Evolutionary conservation across 2,329 filamentous ascomycete genomes (phyloP).

Genomic region (Verticillium tricorpus): DNA sequence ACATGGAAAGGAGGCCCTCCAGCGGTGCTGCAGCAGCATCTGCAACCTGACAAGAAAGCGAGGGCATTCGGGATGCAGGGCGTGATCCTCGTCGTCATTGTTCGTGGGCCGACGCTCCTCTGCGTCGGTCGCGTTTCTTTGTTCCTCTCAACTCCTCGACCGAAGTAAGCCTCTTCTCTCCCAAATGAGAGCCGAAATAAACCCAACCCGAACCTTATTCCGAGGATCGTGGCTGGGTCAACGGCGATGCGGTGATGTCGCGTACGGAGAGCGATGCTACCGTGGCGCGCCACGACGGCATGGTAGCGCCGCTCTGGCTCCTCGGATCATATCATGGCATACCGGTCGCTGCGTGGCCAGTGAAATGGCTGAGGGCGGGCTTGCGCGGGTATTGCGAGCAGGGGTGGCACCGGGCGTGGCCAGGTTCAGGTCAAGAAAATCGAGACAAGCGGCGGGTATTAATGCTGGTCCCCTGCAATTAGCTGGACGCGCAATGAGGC

Average conservation of each 20-base stretch:
- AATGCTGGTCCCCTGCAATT: background rate
- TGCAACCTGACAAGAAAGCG: background rate
- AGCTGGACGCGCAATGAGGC: background rate
- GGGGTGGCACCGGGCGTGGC: background rate
- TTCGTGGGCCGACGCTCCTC: too few relatives aligned
- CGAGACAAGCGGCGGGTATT: background rate
- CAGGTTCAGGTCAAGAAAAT: background rate
- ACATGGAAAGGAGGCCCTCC: background rate
- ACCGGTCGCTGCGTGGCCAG: background rate
- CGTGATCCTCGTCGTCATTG: background rate
- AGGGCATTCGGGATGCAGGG: background rate
- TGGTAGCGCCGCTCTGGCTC: background rate
- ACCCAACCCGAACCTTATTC: too few relatives aligned
- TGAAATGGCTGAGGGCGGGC: background rate
- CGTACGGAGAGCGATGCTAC: background rate
- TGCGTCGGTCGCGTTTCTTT: background rate
- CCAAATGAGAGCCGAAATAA: background rate
- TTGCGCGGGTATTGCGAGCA: background rate
- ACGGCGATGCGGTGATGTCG: background rate
- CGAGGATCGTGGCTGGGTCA: background rate
- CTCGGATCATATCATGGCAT: background rate
- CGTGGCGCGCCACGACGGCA: background rate
- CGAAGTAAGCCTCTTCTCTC: background rate
- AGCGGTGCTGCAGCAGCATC: background rate
- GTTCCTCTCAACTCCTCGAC: background rate